A percentile compares a stretch with the other conserved stretches of the same genome.
phyloP scores from a whole-genome alignment of 2,329 filamentous ascomycete species.

The Balansia obtecta region DNA sequence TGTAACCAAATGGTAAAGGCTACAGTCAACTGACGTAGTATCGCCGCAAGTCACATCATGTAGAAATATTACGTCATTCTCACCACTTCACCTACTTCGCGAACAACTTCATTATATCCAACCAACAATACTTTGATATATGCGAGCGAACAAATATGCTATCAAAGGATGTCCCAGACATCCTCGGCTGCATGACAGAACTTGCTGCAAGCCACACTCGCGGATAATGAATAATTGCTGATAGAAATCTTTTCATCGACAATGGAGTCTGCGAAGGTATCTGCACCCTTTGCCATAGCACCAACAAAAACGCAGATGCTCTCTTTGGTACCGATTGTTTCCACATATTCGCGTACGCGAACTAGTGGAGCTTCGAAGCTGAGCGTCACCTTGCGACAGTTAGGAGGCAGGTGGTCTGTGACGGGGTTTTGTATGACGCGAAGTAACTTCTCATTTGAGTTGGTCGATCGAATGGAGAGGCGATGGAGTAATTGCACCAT shows the following conservation, averaged over 20 bases:
- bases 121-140: not conserved
- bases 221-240: constrained; percentile 94
- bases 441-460: constrained; percentile 92
- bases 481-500: constrained; percentile 98
- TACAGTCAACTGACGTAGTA: constrained; percentile 54
- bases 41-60: constrained; percentile 19
- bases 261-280: constrained; percentile 87
- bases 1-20: constrained; percentile 71
- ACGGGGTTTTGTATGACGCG: constrained; percentile 98
- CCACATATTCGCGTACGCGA: constrained; percentile 79
- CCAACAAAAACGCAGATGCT: constrained; percentile 97
- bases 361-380: constrained; percentile 88
- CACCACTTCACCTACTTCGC: constrained; percentile 18
- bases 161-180: constrained; percentile 82
- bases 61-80: constrained; percentile 65
- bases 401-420: constrained; percentile 88
- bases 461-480: constrained; percentile 89
- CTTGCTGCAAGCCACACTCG: constrained; percentile 97
- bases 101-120: constrained; percentile 1
- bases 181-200: constrained; percentile 98
- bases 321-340: constrained; percentile 65
- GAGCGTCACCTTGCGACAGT: constrained; percentile 94
- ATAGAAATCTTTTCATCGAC: constrained; percentile 98
- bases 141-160: not conserved
- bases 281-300: constrained; percentile 93